These are phyloP conservation scores for Venturia nashicola DNA, from an alignment of 2,329 filamentous ascomycete genomes.

Conservation along the genomic window DNA sequence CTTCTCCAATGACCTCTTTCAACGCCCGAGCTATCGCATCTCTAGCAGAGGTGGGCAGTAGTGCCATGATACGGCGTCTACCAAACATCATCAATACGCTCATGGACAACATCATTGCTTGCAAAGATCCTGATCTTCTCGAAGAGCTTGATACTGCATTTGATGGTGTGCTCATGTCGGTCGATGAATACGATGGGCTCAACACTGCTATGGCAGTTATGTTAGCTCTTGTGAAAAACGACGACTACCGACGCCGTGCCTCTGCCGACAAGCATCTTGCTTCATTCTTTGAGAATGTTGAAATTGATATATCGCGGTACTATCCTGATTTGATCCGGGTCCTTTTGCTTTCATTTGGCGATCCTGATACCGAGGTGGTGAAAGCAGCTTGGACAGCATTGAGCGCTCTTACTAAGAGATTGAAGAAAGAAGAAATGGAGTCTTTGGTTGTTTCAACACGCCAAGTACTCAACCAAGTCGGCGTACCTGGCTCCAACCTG, in stretches of 20 bases:
- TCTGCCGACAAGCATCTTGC: slow-evolving; percentile 68
- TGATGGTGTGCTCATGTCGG: slow-evolving; percentile 78
- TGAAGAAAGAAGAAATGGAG: slow-evolving; percentile 98
- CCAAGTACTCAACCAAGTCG: slow-evolving; percentile 76
- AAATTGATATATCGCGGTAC: slow-evolving; percentile 88
- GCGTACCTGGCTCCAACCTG: slow-evolving; percentile 71
- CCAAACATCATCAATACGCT: slow-evolving; percentile 85
- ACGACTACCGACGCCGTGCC: slow-evolving; percentile 76
- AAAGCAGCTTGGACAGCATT: slow-evolving; percentile 84
- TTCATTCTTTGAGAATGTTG: slow-evolving; percentile 70
- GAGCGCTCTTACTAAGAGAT: slow-evolving; percentile 72
- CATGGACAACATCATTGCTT: slow-evolving; percentile 80
- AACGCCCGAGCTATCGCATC: slow-evolving; percentile 92
- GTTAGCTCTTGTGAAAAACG: slow-evolving; percentile 75
- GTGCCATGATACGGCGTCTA: slow-evolving; percentile 80
- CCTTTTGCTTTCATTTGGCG: slow-evolving; percentile 83
- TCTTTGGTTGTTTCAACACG: slow-evolving; percentile 75
- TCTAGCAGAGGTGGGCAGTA: slow-evolving; percentile 78
- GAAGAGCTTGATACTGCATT: slow-evolving; percentile 69
- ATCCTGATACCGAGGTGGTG: slow-evolving; percentile 70
- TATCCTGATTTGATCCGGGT: slow-evolving; percentile 90
- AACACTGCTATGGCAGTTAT: slow-evolving; percentile 95
- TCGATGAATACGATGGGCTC: slow-evolving; percentile 91
- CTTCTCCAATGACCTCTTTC: slow-evolving; percentile 82
- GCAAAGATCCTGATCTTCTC: slow-evolving; percentile 61